Percentiles rank a stretch among this genome's conserved stretches.
Evolutionary conservation across 2,329 filamentous ascomycete species (phyloP).

Genomic region (Colletotrichum kahawae): DNA sequence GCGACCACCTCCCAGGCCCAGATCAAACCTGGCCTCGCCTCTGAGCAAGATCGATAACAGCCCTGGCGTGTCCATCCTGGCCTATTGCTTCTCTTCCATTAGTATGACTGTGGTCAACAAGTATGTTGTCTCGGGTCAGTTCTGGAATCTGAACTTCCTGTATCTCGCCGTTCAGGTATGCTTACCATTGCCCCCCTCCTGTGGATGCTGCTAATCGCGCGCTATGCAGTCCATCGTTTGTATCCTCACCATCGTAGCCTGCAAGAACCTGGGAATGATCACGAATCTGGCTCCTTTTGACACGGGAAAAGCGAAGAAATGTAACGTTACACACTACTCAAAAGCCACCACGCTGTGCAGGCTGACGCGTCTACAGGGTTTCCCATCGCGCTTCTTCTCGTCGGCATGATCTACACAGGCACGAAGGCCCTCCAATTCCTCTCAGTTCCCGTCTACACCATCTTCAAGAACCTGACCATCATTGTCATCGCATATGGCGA

Average conservation of each 20-base stretch:
- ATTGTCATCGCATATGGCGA: constrained; percentile 99
- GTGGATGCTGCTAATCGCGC: background rate
- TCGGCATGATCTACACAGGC: constrained; percentile 99
- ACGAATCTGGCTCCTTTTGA: constrained; percentile 84
- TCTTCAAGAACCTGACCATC: constrained; percentile 99
- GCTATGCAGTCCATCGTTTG: constrained; percentile 83
- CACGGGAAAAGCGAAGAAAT: constrained; percentile 87
- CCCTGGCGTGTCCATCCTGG: constrained; percentile 79
- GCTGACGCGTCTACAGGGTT: constrained; percentile 73
- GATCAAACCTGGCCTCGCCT: constrained; percentile 30
- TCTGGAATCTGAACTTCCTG: constrained; percentile 97
- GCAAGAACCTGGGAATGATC: constrained; percentile 83
- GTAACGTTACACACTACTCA: constrained; percentile 56
- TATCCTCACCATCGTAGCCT: constrained; percentile 80
- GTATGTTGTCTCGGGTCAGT: constrained; percentile 88
- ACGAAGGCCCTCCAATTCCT: constrained; percentile 96
- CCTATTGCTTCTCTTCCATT: constrained; percentile 96
- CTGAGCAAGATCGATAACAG: constrained; percentile 70
- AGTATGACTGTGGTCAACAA: constrained; percentile 99
- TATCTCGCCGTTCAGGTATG: constrained; percentile 90
- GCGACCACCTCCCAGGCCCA: constrained; percentile 41
- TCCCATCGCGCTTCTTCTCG: constrained; percentile 91
- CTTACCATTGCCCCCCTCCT: background rate
- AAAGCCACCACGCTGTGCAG: background rate
- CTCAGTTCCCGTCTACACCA: constrained; percentile 97